Evolutionary conservation across 2,329 filamentous ascomycete genomes (phyloP).

Genomic region (Colletotrichum nymphaeae): DNA sequence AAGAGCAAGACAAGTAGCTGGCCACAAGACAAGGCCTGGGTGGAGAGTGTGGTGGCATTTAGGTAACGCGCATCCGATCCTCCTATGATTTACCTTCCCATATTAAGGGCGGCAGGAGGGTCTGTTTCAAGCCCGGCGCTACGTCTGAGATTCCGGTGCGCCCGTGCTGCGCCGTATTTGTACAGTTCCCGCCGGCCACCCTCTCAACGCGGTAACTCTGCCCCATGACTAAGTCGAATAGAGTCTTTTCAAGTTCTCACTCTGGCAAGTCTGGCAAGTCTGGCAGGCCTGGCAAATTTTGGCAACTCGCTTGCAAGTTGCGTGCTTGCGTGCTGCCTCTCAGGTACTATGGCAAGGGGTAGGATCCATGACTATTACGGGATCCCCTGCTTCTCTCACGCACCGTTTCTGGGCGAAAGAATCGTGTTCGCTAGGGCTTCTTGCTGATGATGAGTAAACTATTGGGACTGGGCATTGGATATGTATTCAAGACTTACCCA

Average conservation of each 20-base stretch:
- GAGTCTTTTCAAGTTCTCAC: background rate
- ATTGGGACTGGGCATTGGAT: background rate
- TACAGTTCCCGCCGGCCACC: background rate
- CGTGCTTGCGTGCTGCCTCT: background rate
- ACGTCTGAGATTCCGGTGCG: slow-evolving; percentile 32
- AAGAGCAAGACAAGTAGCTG: background rate
- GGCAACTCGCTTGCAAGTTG: background rate
- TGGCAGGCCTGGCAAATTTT: too few species aligned
- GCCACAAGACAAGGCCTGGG: background rate
- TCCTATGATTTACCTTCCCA: slow-evolving; percentile 31
- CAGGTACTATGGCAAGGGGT: too few species aligned
- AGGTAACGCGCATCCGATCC: background rate
- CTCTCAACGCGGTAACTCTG: background rate
- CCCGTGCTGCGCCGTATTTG: background rate
- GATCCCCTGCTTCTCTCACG: background rate
- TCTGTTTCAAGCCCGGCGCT: slow-evolving; percentile 29
- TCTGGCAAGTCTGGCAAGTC: background rate
- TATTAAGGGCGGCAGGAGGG: slow-evolving; percentile 31
- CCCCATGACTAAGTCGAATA: background rate
- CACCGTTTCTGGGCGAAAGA: background rate
- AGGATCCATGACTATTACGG: background rate
- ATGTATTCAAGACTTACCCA: background rate
- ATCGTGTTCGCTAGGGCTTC: background rate
- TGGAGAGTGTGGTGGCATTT: slow-evolving; percentile 13
- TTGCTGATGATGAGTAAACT: background rate